Base-by-base conservation (phyloP, 768 basidiomycete genomes). In the Trametes cinnabarina region DNA sequence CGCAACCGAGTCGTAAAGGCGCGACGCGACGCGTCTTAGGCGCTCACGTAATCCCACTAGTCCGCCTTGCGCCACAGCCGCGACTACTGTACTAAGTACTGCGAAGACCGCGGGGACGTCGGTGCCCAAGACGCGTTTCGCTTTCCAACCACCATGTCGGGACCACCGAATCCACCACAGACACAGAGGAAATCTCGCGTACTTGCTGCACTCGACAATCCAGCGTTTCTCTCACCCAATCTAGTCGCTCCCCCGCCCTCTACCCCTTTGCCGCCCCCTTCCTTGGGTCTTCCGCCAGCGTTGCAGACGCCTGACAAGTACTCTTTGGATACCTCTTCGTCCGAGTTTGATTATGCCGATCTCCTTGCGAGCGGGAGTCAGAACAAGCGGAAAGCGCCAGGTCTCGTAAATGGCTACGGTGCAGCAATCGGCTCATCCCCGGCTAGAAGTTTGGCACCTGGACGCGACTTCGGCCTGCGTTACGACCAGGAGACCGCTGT, bases 401-500 rank as follows among this genome's bases (percentile, higher is more conserved):
- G 48, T 3, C 60, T 47, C 17, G 54, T 56, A 30, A 30, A 48
- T 19, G 50, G 20, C 47, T 43, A 37, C 12, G 51, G 7, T 17
- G 39, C 47, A 39, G 44, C 47, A 10, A 47, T 22, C 41, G 54
- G 43, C 9, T 51, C 52, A 8, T 48, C 59, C 5, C 53, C 37
- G 23, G 2, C 58, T 17, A 32, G 25, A 0, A 11, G 49, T 8
- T 40, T 49, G 7, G 40, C n/a, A 8, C 44, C 49, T 35, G 32
- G 19, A 22, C 20, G 43, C 11, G 65, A 58, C 0, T 86, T 86
- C 62, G 61, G 51, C 17, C 60, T 87, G 14, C 74, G 77, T 41
- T 84, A 83, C 62, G 82, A 86, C 64, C 25, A 61, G 7, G 77
- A 82, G 15, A 77, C 76, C 0, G 79, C 80, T 2, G 25, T 85